Evolutionary conservation across 2,329 filamentous ascomycete genomes (phyloP).

Genomic region (Metarhizium brunneum): DNA sequence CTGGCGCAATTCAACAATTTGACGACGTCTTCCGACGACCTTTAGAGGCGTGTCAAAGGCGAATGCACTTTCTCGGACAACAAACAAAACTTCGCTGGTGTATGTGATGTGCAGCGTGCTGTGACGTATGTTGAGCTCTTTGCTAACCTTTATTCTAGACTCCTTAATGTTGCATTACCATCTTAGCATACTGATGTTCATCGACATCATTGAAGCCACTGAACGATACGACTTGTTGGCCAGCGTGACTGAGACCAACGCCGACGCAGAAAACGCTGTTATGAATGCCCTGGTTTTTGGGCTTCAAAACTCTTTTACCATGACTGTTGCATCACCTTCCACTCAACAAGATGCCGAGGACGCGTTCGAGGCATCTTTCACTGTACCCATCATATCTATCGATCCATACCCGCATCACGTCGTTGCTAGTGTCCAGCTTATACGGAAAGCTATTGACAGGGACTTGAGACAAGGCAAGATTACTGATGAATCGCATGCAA

Average conservation of each 20-base stretch:
- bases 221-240: conserved; percentile 17
- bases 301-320: conserved; percentile 16
- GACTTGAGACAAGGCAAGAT: conserved; percentile 18
- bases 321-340: conserved; percentile 2
- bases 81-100: conserved; percentile 23
- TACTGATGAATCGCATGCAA: conserved; percentile 15
- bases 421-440: conserved; percentile 19
- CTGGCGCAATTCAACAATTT: conserved; percentile 18
- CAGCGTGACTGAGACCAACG: conserved; percentile 14
- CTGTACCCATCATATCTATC: conserved; percentile 20
- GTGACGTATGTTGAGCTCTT: neutral
- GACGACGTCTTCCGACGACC: conserved; percentile 17
- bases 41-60: conserved; percentile 19
- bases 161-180: conserved; percentile 25
- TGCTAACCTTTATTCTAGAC: conserved; percentile 11
- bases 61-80: conserved; percentile 21
- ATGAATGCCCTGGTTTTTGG: conserved; percentile 23
- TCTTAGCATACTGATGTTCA: conserved; percentile 21
- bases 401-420: conserved; percentile 24
- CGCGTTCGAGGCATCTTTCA: conserved; percentile 5
- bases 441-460: conserved; percentile 20
- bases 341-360: neutral
- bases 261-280: conserved; percentile 20
- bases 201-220: conserved; percentile 20
- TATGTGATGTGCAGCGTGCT: conserved; percentile 7